Percentiles rank a stretch among this genome's conserved stretches.
Conservation (phyloP, 306 rosid species). For the Medicago ruthenica region DNA sequence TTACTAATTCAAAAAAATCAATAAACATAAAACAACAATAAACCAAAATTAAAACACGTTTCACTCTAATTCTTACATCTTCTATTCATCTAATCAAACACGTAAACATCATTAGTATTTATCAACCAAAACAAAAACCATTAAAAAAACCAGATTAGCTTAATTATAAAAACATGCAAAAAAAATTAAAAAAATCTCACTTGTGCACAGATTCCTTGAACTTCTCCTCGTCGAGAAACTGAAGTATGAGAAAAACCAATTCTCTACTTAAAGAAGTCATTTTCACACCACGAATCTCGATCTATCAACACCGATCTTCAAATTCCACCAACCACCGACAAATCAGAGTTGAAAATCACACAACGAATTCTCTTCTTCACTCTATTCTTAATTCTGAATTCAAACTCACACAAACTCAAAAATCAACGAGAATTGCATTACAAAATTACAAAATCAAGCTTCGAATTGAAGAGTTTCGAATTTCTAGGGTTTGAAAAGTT, state of each 20-base stretch:
- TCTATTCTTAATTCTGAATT: neutral
- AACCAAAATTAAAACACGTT: neutral
- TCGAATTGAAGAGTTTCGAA: conserved; percentile 50
- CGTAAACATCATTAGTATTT: neutral
- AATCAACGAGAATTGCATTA: conserved; percentile 1
- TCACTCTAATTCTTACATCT: neutral
- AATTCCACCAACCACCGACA: conserved; percentile 20
- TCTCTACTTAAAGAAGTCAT: conserved; percentile 89
- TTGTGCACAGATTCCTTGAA: conserved; percentile 74
- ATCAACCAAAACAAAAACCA: neutral
- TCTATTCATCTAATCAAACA: neutral
- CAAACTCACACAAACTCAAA: neutral
- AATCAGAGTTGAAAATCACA: neutral
- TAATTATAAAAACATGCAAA: neutral
- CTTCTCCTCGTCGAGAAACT: conserved; percentile 86
- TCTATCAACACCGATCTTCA: conserved; percentile 45
- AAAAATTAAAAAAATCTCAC: conserved; percentile 46
- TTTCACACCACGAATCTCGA: conserved; percentile 21
- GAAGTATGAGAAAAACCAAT: conserved; percentile 88
- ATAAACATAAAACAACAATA: neutral
- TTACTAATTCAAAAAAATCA: neutral
- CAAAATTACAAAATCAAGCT: conserved; percentile 17
- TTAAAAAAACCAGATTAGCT: neutral
- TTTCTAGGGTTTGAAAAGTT: conserved; percentile 73
- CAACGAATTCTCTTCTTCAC: neutral